These are phyloP conservation scores for Sonneratia caseolaris DNA, from an alignment of 345 rosid species.

Conservation along the genomic window DNA sequence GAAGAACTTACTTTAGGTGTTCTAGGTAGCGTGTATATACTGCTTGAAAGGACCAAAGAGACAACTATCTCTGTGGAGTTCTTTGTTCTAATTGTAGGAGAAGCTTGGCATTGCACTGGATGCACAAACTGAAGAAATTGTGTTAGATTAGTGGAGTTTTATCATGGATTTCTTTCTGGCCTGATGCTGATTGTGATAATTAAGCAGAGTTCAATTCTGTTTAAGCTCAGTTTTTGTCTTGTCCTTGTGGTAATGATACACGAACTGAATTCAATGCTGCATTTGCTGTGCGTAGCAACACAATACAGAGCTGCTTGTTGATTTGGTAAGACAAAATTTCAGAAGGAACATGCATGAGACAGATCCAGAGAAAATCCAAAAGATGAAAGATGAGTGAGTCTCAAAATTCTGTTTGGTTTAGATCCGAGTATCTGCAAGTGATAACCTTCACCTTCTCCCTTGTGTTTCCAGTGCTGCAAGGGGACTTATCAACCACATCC, in stretches of 20 bases:
- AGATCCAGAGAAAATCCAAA: constrained; percentile 83
- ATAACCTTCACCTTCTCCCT: background rate
- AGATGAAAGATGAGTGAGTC: constrained; percentile 85
- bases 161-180: background rate
- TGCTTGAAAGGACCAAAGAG: background rate
- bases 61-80: background rate
- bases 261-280: background rate
- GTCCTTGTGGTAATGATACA: background rate
- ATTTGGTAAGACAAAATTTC: constrained; percentile 84
- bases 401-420: background rate
- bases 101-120: background rate
- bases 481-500: constrained; percentile 88
- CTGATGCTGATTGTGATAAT: background rate
- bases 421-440: background rate
- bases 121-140: background rate
- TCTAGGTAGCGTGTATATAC: background rate
- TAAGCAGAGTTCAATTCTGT: background rate
- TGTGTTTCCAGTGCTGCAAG: constrained; percentile 74
- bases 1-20: background rate
- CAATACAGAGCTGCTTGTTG: constrained; percentile 67
- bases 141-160: background rate
- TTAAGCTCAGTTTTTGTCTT: background rate
- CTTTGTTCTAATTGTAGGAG: background rate
- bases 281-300: constrained; percentile 51
- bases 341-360: constrained; percentile 70